Evolutionary conservation across 441 rosid species (phyloP), one percentile per base, ranked within the genome.

Genomic region (Mallotus japonicus): DNA sequence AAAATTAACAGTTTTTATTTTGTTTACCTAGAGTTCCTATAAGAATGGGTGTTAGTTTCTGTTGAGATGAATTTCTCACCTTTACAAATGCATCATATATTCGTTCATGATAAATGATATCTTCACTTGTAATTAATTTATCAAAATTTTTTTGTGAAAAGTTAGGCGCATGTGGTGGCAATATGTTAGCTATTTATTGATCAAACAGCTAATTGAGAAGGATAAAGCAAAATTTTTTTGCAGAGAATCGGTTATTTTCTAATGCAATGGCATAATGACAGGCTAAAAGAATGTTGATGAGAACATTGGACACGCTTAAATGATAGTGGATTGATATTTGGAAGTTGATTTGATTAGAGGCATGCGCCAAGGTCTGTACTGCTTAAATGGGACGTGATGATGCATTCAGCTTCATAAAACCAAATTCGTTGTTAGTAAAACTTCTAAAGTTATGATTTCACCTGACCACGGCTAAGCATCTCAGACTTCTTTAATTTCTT

Each of bases 391-490:
- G 32, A 19, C 8, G 58, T 57, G 1, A 63, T 20, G 14, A 22
- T 56, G 69, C 55, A 63, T 64, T 73, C 24, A 16, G 62, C 28
- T 24, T 22, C 63, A 64, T n/a, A 3, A 13, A 20, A 50, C 16
- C 56, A 46, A 42, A 46, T 24, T 20, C 46, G 8, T 42, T 42
- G 8, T 42, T 56, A 60, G 49, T 37, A 53, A 69, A 74, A 49
- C 55, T 74, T 19, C 5, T 49, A 50, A 37, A 32, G 63, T 20
- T 40, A 40, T 65, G 28, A 58, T 55, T 60, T 79, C 77, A 91
- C 98, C 96, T 93, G 96, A 69, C 98, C 98, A 76, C 97, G 96
- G 83, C 95, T 92, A 85, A 93, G 97, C 98, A 92, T 93, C 77
- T 93, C 98, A 20, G 93, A 90, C 77, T 90, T 92, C 81, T 90